Base-by-base conservation (phyloP, 73 alveolate genomes). In the Paramecium primaurelia region DNA sequence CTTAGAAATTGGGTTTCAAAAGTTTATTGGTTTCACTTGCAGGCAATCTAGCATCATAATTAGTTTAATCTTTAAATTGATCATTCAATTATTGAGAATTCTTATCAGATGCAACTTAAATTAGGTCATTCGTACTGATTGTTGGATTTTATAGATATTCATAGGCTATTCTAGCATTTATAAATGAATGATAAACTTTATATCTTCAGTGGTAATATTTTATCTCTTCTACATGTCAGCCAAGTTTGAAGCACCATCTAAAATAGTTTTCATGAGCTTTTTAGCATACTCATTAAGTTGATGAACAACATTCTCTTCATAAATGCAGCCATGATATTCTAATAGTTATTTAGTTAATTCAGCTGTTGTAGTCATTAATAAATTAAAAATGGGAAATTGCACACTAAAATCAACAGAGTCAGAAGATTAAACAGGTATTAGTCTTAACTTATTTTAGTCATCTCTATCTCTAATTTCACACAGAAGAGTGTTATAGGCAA, bases 381-480 rank as follows among this genome's bases (percentile, higher is more conserved):
- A 68, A 32, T 37, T 80, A 80, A 44, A 44, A 45, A 80, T 80
- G 91, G 91, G 91, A 44, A 80, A 80, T 80, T 80, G 91, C 91
- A 80, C 47, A 14, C 75, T 80, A 16, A 80, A 80, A 80, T 80
- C 91, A 80, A 22, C 91, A 44, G 91, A 80, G 58, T 80, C 36
- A 22, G 91, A 80, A 18, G 91, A 80, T 45, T 38, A 36, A 38
- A 38, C 59, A 36, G 88, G 88, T 75, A 75, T n/a, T 3, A 54
- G 18, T 40, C 22, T 64, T 68, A 10, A 1, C 38, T 12, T 87
- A 47, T 59, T 42, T 30, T 28, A 71, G 94, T 85, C 51, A 89
- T 89, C 51, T 89, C 94, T 20, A 89, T 89, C 25, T 58, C 71
- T 14, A 89, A 89, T 83, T 89, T 89, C 77, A 83, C 54, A 32